These are phyloP conservation scores for Cordyceps farinosa DNA, from an alignment of 2,329 filamentous ascomycete species.

Conservation along the genomic window DNA sequence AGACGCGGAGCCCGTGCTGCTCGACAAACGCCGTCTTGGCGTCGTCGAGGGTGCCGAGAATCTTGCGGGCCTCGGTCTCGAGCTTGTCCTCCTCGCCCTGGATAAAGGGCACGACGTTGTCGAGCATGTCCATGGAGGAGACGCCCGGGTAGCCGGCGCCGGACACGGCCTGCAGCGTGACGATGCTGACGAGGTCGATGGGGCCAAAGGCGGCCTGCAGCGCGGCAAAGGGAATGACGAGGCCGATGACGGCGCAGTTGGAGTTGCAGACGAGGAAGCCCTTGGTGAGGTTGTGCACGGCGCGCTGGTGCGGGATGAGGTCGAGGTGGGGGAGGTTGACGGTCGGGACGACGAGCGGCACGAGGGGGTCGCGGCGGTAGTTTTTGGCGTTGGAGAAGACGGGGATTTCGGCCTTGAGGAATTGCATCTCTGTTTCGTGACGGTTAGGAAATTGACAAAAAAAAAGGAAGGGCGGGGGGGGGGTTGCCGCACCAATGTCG, in stretches of 20 bases:
- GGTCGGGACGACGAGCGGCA: constrained; percentile 90
- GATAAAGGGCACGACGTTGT: constrained; percentile 95
- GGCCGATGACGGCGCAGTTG: constrained; percentile 94
- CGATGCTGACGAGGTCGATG: constrained; percentile 71
- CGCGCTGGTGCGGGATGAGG: constrained; percentile 84
- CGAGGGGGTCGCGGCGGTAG: constrained; percentile 84
- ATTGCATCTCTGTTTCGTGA: constrained; percentile 69
- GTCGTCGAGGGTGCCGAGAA: constrained; percentile 71
- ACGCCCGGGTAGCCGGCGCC: constrained; percentile 90
- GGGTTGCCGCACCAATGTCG: constrained; percentile 68
- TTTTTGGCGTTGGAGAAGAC: constrained; percentile 99
- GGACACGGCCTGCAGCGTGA: constrained; percentile 92
- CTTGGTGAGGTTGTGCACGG: constrained; percentile 67
- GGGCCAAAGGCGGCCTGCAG: constrained; percentile 82
- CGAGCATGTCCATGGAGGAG: constrained; percentile 89
- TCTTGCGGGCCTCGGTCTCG: constrained; percentile 92
- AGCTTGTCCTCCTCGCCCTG: constrained; percentile 94
- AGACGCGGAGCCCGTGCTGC: constrained; percentile 70
- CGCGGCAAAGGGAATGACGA: constrained; percentile 91
- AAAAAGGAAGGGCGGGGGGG: neutral
- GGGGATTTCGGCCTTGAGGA: constrained; percentile 80
- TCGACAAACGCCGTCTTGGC: constrained; percentile 73
- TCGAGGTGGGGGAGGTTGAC: constrained; percentile 87
- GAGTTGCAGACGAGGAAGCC: constrained; percentile 97
- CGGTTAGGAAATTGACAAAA: constrained; percentile 8